These are phyloP conservation scores for Exutisphaerella laricina DNA, from an alignment of 2,329 filamentous ascomycete genomes.

Conservation along the genomic window DNA sequence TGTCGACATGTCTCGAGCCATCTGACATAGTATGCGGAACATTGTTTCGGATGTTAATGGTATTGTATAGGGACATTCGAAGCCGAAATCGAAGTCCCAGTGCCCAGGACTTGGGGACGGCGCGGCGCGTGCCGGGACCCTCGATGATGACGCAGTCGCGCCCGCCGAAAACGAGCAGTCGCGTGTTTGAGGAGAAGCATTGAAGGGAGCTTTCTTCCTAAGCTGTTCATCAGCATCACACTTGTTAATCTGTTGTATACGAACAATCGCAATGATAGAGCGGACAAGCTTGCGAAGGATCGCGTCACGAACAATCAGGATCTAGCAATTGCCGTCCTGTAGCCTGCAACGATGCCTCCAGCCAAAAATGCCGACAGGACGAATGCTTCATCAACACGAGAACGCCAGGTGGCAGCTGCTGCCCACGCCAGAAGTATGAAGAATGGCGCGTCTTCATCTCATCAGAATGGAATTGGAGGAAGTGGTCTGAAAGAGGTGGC, in stretches of 20 bases:
- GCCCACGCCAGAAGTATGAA: slow-evolving; percentile 37
- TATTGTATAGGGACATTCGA: too few relatives aligned
- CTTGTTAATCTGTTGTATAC: not conserved
- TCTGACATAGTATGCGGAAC: too few relatives aligned
- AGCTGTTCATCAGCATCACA: not conserved
- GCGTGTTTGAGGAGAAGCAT: not conserved
- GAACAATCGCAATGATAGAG: not conserved
- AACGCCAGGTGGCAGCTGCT: slow-evolving; percentile 38
- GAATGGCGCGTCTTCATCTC: slow-evolving; percentile 15
- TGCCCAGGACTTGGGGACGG: not conserved
- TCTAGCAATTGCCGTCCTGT: too few relatives aligned
- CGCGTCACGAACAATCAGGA: not conserved
- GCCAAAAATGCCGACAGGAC: slow-evolving; percentile 37
- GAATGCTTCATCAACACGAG: slow-evolving; percentile 35
- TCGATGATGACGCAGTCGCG: not conserved
- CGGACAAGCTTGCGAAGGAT: not conserved
- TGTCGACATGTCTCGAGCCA: too few relatives aligned
- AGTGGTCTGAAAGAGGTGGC: slow-evolving; percentile 27
- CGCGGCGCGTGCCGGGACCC: not conserved
- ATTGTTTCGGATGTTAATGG: too few relatives aligned
- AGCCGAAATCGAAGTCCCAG: too few relatives aligned
- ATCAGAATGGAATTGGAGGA: slow-evolving; percentile 21
- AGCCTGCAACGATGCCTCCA: slow-evolving; percentile 22
- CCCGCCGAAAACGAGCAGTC: not conserved
- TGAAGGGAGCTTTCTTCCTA: not conserved